Percentiles rank a stretch among this genome's conserved stretches.
Conservation (phyloP, 108 stramenopile genomes). For the Craspedostauros australis region DNA sequence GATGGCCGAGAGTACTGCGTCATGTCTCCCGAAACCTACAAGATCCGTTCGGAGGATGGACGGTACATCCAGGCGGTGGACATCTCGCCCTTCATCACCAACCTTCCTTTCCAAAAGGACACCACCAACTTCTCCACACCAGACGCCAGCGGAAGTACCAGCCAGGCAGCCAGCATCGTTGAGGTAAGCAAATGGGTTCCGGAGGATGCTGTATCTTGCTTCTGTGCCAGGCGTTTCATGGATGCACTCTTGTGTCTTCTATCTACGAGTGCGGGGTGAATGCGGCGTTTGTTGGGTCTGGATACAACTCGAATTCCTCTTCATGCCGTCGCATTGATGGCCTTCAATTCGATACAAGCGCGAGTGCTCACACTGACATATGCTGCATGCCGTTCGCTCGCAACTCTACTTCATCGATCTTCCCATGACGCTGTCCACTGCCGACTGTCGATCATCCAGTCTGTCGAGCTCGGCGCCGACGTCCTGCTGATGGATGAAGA, state of each 20-base stretch:
- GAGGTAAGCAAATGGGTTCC: conserved; percentile 72
- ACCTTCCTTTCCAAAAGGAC: conserved; percentile 84
- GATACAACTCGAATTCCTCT: too few species aligned
- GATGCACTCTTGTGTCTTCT: too few species aligned
- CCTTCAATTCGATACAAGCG: too few species aligned
- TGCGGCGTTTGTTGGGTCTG: too few species aligned
- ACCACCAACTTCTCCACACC: conserved; percentile 74
- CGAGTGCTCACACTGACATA: too few species aligned
- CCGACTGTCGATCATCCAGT: conserved; percentile 34
- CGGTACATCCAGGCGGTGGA: conserved; percentile 65
- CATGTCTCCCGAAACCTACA: conserved; percentile 63
- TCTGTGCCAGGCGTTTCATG: too few species aligned
- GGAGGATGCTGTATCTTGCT: too few species aligned
- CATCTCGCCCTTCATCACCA: conserved; percentile 92
- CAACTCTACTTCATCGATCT: not conserved
- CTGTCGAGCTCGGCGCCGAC: conserved; percentile 81
- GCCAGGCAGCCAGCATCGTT: conserved; percentile 91
- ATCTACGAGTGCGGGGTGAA: too few species aligned
- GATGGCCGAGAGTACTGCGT: conserved; percentile 94
- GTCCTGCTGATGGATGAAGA: conserved; percentile 94
- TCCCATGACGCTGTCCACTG: too few species aligned
- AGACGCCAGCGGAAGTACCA: conserved; percentile 91
- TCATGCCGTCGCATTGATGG: too few species aligned
- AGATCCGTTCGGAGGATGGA: conserved; percentile 95
- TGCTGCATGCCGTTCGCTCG: not conserved